phyloP scores from a whole-genome alignment of 2,329 filamentous ascomycete genomes.

The Helotiales sp. region DNA sequence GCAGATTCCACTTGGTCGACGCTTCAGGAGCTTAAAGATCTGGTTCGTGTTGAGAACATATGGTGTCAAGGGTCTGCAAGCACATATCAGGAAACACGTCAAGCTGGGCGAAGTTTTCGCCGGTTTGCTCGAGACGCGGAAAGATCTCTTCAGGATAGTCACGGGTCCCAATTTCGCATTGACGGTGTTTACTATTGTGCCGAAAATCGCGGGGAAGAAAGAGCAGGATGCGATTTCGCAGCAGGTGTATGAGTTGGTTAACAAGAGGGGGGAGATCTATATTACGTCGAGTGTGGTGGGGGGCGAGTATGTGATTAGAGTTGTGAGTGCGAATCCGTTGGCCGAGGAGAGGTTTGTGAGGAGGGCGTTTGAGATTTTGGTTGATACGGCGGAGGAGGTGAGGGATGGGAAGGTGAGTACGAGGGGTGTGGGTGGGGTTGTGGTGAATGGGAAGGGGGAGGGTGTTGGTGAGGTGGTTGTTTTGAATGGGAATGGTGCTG shows the following conservation, averaged over 20 bases:
- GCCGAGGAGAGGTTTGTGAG: constrained; percentile 75
- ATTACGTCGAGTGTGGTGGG: constrained; percentile 78
- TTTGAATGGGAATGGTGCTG: constrained; percentile 11
- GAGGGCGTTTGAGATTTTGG: constrained; percentile 75
- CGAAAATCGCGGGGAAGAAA: constrained; percentile 47
- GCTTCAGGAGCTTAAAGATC: constrained; percentile 88
- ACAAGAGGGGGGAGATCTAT: constrained; percentile 77
- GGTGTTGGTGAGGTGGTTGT: constrained; percentile 22
- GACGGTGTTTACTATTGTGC: constrained; percentile 73
- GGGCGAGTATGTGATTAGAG: constrained; percentile 77
- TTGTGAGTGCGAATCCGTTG: constrained; percentile 74
- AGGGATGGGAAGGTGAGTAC: constrained; percentile 28
- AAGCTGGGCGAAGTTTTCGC: constrained; percentile 73
- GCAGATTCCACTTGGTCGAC: constrained; percentile 90
- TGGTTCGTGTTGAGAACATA: constrained; percentile 93
- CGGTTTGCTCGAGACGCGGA: constrained; percentile 58
- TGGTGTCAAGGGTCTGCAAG: constrained; percentile 75
- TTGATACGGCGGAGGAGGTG: constrained; percentile 47
- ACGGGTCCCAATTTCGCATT: constrained; percentile 78
- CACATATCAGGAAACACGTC: constrained; percentile 73
- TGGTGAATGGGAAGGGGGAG: constrained; percentile 30
- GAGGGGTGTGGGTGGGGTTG: constrained; percentile 18
- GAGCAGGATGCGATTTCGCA: constrained; percentile 72
- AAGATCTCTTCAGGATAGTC: constrained; percentile 77
- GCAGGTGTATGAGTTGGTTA: constrained; percentile 75